phyloP scores from a whole-genome alignment of 2,329 filamentous ascomycete species.

The Colletotrichum costaricense region DNA sequence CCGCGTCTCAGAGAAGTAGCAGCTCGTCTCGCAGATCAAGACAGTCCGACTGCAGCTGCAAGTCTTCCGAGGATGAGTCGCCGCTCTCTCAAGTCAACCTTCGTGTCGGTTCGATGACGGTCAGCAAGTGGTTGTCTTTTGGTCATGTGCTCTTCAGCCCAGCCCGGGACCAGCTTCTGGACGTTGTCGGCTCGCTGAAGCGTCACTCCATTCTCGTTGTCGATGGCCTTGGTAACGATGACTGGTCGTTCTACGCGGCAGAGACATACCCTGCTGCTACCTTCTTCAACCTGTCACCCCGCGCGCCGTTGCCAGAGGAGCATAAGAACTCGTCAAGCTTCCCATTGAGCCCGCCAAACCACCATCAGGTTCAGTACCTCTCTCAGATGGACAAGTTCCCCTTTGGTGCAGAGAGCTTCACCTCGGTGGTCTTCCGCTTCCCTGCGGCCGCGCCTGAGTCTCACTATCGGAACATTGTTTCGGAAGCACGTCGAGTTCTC shows the following conservation, averaged over 20 bases:
- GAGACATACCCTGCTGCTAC: constrained; percentile 81
- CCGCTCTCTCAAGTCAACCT: constrained; percentile 79
- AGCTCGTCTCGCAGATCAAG: constrained; percentile 48
- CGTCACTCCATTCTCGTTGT: constrained; percentile 78
- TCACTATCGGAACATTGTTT: constrained; percentile 77
- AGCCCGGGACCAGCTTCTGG: constrained; percentile 75
- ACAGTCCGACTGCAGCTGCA: constrained; percentile 58
- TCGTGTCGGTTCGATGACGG: constrained; percentile 83
- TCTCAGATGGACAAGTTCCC: constrained; percentile 76
- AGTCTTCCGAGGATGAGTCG: constrained; percentile 66
- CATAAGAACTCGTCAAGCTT: constrained; percentile 57
- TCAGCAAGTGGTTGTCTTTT: constrained; percentile 89
- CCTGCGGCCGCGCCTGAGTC: constrained; percentile 75
- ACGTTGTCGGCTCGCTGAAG: constrained; percentile 61
- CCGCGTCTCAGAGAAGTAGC: constrained; percentile 42
- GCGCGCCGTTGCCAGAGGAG: constrained; percentile 61
- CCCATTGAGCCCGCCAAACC: constrained; percentile 72
- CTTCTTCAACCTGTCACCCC: constrained; percentile 80
- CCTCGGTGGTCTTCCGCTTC: constrained; percentile 81
- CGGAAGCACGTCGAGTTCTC: constrained; percentile 81
- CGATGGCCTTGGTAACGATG: constrained; percentile 86
- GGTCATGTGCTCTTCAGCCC: constrained; percentile 87
- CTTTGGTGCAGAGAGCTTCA: constrained; percentile 81
- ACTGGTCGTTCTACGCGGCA: constrained; percentile 89
- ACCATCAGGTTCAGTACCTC: constrained; percentile 78